Evolutionary conservation across 1,284 basidiomycete species (phyloP).

Genomic region (Tausonia pullulans): DNA sequence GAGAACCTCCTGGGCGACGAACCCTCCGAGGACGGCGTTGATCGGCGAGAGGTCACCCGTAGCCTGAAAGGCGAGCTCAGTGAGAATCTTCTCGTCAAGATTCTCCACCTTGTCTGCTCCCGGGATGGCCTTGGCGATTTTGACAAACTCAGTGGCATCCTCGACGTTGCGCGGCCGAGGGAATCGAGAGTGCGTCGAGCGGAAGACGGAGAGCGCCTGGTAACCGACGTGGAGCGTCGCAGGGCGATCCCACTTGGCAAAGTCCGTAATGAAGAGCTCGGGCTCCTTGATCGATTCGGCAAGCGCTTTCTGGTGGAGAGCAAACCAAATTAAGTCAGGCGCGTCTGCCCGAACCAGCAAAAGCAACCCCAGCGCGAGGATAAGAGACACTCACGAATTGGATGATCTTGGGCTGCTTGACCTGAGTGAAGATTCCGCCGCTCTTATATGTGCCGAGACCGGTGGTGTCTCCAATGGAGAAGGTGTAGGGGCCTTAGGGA

Average conservation of each 20-base stretch:
- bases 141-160: conserved; percentile 64
- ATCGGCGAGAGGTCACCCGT: conserved; percentile 86
- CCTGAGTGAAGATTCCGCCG: conserved; percentile 94
- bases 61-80: conserved; percentile 85
- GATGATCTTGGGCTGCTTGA: conserved; percentile 96
- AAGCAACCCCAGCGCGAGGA: no score
- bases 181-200: conserved; percentile 52
- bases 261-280: conserved; percentile 91
- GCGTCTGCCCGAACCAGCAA: no score
- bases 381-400: conserved; percentile 52
- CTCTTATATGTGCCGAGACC: conserved; percentile 65
- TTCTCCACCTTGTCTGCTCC: conserved; percentile 39
- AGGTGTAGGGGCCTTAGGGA: conserved; percentile 68
- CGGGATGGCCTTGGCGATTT: conserved; percentile 62
- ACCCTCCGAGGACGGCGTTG: conserved; percentile 89
- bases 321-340: no score
- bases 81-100: conserved; percentile 64
- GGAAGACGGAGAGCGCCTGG: conserved; percentile 82
- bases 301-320: conserved; percentile 65
- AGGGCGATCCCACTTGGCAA: conserved; percentile 94
- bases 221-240: conserved; percentile 84
- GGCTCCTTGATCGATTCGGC: conserved; percentile 72
- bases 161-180: conserved; percentile 74
- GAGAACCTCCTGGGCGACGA: conserved; percentile 94
- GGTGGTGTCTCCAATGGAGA: conserved; percentile 82